Evolutionary conservation across 2,329 filamentous ascomycete species (phyloP).

Genomic region (Fusarium albidum): DNA sequence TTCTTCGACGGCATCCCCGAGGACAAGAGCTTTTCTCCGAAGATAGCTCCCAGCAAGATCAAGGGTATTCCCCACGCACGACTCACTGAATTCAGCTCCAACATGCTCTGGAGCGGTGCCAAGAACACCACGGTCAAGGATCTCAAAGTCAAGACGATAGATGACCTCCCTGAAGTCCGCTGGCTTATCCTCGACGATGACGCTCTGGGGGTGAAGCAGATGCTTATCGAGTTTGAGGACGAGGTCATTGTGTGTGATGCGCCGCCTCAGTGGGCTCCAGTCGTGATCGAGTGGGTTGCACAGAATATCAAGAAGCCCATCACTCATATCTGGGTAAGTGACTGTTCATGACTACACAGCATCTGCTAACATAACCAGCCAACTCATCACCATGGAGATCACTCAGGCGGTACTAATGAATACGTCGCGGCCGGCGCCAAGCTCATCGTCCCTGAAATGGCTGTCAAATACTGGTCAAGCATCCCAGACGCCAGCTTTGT

Average conservation of each 20-base stretch:
- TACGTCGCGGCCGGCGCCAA: conserved; percentile 14
- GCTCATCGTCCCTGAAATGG: conserved; percentile 16
- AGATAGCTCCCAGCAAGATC: not conserved
- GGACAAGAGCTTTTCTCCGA: conserved; percentile 4
- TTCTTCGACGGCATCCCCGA: conserved; percentile 2
- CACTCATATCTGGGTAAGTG: conserved; percentile 14
- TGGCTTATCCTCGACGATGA: conserved; percentile 21
- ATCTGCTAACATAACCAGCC: conserved; percentile 3
- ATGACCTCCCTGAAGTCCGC: conserved; percentile 3
- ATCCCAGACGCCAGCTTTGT: conserved; percentile 3
- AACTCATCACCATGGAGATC: conserved; percentile 28
- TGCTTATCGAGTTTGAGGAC: conserved; percentile 27
- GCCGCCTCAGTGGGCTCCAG: conserved; percentile 1
- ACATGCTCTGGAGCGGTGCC: conserved; percentile 17
- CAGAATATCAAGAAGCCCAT: conserved; percentile 16
- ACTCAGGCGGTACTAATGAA: conserved; percentile 9
- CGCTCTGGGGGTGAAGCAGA: conserved; percentile 18
- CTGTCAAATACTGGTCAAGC: conserved; percentile 16
- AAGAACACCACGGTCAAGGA: conserved; percentile 2
- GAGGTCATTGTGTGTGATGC: conserved; percentile 27
- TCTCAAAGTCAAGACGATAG: conserved; percentile 2
- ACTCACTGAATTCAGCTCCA: conserved; percentile 24
- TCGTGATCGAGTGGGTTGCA: conserved; percentile 19
- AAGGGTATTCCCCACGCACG: conserved; percentile 2
- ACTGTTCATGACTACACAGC: not conserved